Percentiles rank a stretch among this genome's conserved stretches.
These are phyloP conservation scores for Xylaria sp. DNA, from an alignment of 2,329 filamentous ascomycete genomes.

Conservation along the genomic window DNA sequence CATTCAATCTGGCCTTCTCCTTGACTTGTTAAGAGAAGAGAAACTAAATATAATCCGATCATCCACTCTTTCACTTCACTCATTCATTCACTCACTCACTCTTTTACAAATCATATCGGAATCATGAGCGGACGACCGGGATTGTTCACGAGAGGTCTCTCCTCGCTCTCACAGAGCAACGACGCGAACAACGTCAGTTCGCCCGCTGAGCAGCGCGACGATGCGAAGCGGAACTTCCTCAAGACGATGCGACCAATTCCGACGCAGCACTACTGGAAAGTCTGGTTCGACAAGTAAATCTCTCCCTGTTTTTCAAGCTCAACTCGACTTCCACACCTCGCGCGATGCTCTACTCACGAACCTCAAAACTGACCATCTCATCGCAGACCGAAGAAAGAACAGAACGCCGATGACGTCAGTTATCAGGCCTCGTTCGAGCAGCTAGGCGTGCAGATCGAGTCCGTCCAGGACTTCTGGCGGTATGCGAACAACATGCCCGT, in stretches of 20 bases:
- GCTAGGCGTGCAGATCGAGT: conserved; percentile 63
- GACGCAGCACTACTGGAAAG: conserved; percentile 75
- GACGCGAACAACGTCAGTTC: conserved; percentile 57
- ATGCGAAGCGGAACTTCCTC: conserved; percentile 78
- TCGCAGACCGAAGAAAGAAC: conserved; percentile 41
- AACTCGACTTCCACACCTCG: background rate
- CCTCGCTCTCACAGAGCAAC: conserved; percentile 54
- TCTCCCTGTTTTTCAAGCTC: background rate
- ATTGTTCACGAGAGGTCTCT: conserved; percentile 59
- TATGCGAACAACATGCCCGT: conserved; percentile 78
- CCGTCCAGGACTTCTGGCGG: conserved; percentile 78
- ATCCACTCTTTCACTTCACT: too few species aligned
- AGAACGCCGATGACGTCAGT: conserved; percentile 37
- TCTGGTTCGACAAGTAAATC: conserved; percentile 58
- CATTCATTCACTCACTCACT: background rate
- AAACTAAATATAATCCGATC: background rate
- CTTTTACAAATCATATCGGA: background rate
- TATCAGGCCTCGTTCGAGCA: conserved; percentile 56
- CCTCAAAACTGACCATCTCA: conserved; percentile 1
- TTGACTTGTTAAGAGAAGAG: background rate
- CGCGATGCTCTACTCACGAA: background rate
- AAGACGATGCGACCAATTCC: conserved; percentile 67
- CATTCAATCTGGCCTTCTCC: too few species aligned
- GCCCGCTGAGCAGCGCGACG: conserved; percentile 67
- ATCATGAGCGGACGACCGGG: conserved; percentile 53